Conservation (phyloP, 2,329 filamentous ascomycete species). For the Fusarium miscanthi region DNA sequence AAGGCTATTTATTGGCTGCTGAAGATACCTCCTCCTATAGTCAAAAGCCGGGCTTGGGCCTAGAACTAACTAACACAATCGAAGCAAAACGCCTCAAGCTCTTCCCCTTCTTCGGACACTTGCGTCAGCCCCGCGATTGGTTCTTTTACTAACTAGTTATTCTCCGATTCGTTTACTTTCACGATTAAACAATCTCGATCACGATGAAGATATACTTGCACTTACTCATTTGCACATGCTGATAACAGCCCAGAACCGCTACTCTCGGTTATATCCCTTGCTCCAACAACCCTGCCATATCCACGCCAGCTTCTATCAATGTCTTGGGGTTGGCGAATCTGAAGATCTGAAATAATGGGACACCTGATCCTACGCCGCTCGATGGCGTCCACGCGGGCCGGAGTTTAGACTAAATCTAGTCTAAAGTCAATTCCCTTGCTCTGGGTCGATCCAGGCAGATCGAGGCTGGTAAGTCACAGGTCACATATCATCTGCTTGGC, state of each 20-base stretch:
- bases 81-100: neutral
- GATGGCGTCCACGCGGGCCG: neutral
- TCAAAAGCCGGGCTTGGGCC: neutral
- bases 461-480: neutral
- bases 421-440: neutral
- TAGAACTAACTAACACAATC: neutral
- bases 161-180: neutral
- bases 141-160: neutral
- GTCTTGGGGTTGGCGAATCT: neutral
- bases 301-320: neutral
- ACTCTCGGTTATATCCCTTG: neutral
- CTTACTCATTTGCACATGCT: neutral
- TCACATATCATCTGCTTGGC: neutral
- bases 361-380: neutral
- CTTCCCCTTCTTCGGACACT: neutral
- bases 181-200: neutral
- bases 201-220: neutral
- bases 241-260: neutral
- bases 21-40: neutral
- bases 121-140: neutral
- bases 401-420: neutral
- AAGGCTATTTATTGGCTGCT: neutral
- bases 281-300: neutral
- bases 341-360: neutral
- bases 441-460: neutral